These are phyloP conservation scores for Paracoccidioides brasiliensis DNA, from an alignment of 2,329 filamentous ascomycete species.

Conservation along the genomic window DNA sequence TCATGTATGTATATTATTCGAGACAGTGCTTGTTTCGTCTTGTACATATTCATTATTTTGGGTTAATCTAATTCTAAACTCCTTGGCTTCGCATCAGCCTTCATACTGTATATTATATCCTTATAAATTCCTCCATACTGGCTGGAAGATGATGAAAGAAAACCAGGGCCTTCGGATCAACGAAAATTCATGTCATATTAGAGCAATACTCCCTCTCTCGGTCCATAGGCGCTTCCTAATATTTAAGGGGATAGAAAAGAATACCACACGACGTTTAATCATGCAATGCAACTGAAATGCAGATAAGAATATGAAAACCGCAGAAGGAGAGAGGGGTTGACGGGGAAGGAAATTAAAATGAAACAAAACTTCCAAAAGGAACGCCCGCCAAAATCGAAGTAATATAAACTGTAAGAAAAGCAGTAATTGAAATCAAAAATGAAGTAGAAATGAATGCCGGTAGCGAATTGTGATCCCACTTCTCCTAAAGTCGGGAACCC, in stretches of 20 bases:
- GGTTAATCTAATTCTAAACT: too few species aligned
- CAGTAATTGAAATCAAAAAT: not conserved
- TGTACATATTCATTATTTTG: too few species aligned
- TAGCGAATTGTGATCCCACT: not conserved
- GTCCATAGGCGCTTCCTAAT: not conserved
- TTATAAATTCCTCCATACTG: too few species aligned
- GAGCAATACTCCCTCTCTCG: not conserved
- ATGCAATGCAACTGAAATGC: not conserved
- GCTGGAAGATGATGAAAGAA: too few species aligned
- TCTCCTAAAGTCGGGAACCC: not conserved
- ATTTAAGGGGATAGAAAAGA: not conserved
- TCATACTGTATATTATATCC: too few species aligned
- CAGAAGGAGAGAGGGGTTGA: not conserved
- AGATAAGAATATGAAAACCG: not conserved
- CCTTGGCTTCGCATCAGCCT: too few species aligned
- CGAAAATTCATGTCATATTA: not conserved
- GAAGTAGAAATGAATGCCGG: not conserved
- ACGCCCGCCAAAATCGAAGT: not conserved
- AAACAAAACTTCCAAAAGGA: not conserved
- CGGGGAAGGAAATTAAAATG: not conserved
- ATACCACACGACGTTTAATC: not conserved
- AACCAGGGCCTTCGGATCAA: too few species aligned
- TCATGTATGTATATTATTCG: too few species aligned
- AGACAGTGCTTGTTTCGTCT: too few species aligned
- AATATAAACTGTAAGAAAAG: not conserved